phyloP scores from a whole-genome alignment of 495 filamentous ascomycete genomes.

The Elasticomyces elasticus region DNA sequence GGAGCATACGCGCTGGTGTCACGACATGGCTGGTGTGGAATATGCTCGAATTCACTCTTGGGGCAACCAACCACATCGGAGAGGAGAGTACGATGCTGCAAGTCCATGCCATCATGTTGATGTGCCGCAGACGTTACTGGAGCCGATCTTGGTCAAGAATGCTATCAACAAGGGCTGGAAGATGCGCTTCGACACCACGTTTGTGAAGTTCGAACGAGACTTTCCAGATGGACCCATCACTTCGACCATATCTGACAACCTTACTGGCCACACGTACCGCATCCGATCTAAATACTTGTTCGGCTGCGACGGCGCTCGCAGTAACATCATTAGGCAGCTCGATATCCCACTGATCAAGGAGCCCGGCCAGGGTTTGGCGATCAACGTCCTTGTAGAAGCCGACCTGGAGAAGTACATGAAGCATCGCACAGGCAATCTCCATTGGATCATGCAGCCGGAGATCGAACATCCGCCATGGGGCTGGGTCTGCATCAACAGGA shows the following conservation, averaged over 20 bases:
- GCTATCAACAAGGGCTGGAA: constrained; percentile 34
- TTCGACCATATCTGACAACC: constrained; percentile 34
- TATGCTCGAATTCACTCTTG: constrained; percentile 44
- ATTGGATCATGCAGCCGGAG: constrained; percentile 47
- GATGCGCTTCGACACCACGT: constrained; percentile 34
- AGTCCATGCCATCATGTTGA: constrained; percentile 36
- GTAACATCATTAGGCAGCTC: constrained; percentile 41
- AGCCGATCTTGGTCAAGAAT: constrained; percentile 36
- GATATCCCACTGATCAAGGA: constrained; percentile 40
- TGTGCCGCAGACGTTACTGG: constrained; percentile 38
- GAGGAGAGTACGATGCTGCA: constrained; percentile 43
- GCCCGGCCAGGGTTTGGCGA: constrained; percentile 44
- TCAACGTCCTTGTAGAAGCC: constrained; percentile 44
- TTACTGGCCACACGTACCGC: constrained; percentile 35
- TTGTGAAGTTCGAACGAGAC: constrained; percentile 28
- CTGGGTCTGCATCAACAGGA: constrained; percentile 36
- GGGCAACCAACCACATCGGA: constrained; percentile 40
- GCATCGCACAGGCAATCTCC: constrained; percentile 44
- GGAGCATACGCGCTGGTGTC: constrained; percentile 44
- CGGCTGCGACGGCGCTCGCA: constrained; percentile 48
- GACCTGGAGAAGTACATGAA: constrained; percentile 43
- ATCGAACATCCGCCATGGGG: constrained; percentile 35
- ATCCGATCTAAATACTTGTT: constrained; percentile 47
- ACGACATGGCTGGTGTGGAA: constrained; percentile 46
- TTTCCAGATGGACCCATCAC: constrained; percentile 23